Evolutionary conservation across 495 filamentous ascomycete species (phyloP), one percentile per base, ranked within the genome.

Genomic region (Aspergillus leporis): DNA sequence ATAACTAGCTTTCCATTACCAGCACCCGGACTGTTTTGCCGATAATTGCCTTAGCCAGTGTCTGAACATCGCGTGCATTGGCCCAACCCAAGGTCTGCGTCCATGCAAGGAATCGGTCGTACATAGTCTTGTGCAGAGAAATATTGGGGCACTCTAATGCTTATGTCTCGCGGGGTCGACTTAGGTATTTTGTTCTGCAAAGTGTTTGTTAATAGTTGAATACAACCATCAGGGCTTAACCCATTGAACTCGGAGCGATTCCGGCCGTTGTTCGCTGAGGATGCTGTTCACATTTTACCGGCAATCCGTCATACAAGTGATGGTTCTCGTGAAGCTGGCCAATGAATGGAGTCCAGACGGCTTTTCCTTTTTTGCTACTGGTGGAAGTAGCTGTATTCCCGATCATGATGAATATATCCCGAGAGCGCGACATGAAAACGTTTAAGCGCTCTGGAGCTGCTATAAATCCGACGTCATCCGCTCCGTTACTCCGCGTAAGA

Each of bases 401-500:
- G 46, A 92, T 84, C 70, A 93, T 69, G n/a, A 91, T 83, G 10
- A 92, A 67, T 0, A 70, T 78, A 54, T 90, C 72, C 1, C 89
- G 80, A 3, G 90, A 89, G 63, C 90, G 72, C 0, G 89, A 91
- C 0, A 92, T 66, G 0, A 92, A 75, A 0, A 93, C 90, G 56
- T 91, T 92, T 1, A 92, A 59, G 8, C 90, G 74, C 62, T 93
- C 78, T 0, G 85, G 84, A 0, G 84, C 73, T 10, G 77, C 60
- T 86, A 93, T 90, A 70, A 93, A 93, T 0, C 90, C 90, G 36
- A 91, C 88, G 38, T 91, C 87, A 0, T 81, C 77, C 0, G 57
- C 55, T 1, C 70, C 59, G 61, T 92, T 93, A 66, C 88, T 88
- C 12, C 90, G 74, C 0, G 88, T 90, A 5, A 92, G 67, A 0